Conservation (phyloP, 768 basidiomycete species). For the Suillus plorans region DNA sequence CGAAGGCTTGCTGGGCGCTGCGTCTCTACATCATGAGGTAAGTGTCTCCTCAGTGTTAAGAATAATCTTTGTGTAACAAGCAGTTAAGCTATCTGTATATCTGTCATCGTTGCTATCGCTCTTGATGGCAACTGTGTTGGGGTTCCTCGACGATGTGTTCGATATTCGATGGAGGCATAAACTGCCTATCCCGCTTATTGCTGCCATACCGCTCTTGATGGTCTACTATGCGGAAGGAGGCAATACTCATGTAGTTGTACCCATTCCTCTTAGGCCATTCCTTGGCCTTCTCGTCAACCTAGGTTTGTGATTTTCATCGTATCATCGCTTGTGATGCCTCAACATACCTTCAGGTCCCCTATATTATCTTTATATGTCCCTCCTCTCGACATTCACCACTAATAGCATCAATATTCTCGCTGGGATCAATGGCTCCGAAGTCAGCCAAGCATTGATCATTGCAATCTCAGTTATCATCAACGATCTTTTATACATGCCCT, state of each 20-base stretch:
- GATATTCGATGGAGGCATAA: conserved; percentile 99
- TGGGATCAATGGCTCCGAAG: conserved; percentile 96
- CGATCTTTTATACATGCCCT: conserved; percentile 92
- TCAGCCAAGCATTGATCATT: conserved; percentile 89
- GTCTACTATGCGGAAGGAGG: conserved; percentile 96
- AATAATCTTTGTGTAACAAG: background rate
- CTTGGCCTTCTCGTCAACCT: conserved; percentile 83
- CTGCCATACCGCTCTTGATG: conserved; percentile 90
- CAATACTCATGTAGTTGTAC: conserved; percentile 91
- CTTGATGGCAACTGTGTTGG: conserved; percentile 88
- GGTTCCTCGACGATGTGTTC: conserved; percentile 96
- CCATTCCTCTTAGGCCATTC: conserved; percentile 71
- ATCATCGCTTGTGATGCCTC: background rate
- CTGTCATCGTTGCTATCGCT: conserved; percentile 91
- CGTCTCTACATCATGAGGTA: conserved; percentile 75
- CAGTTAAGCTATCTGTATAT: conserved; percentile 78
- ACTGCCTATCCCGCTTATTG: conserved; percentile 94
- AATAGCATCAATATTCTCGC: conserved; percentile 99
- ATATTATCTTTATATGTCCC: conserved; percentile 95
- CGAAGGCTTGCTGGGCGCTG: conserved; percentile 46
- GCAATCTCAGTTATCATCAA: conserved; percentile 88
- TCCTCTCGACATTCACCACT: conserved; percentile 94
- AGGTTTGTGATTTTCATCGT: conserved; percentile 48
- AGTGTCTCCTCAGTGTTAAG: conserved; percentile 18
- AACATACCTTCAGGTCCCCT: conserved; percentile 64